Evolutionary conservation across 805 yeast species (phyloP), one percentile per base, ranked within the genome.

Genomic region (Cyberlindnera subsufficiens): DNA sequence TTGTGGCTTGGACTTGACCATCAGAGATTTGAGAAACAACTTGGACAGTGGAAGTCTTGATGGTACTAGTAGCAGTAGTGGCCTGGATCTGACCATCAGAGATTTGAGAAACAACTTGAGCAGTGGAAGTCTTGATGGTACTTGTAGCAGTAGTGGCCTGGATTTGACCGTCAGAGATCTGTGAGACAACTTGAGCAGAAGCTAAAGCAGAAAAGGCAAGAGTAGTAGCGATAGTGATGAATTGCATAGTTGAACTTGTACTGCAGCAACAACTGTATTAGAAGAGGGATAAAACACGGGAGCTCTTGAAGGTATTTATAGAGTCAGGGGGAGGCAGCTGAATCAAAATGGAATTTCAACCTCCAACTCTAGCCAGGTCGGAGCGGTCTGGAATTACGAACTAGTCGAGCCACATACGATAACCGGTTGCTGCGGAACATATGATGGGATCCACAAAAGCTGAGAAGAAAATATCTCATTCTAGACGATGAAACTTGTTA

Each of bases 21-120:
- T 72, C 78, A 51, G 67, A 66, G 42, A 74, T 74, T 59, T 72
- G 78, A 49, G 78, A 66, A 39, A 78, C 66, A 42, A 40, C 36
- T 70, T 63, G 70, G 38, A 71, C 74, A 36, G 74, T 72, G 40
- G 74, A 68, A 45, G 66, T 66, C 37, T 71, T 60, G 39, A 71
- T 66, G 40, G 44, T 46, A 15, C 3, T 3, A 20, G 57, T 44
- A 8, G 53, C 32, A 19, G 60, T 56, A 9, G 63, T 43, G 22
- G 63, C 61, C 49, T 59, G 62, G 37, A 59, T 50, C 49, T 59
- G 64, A 38, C 64, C 64, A 39, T 60, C 65, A 40, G 49, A 16
- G 35, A 57, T 58, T 48, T 58, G 61, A 35, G 61, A 53, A 30
- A 58, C 52, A 33, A 53, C 53, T 39, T 42, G 42, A 35, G 47